Evolutionary conservation across 2,329 filamentous ascomycete species (phyloP), one percentile per base, ranked within the genome.

Genomic region (Pseudocercospora vitis): DNA sequence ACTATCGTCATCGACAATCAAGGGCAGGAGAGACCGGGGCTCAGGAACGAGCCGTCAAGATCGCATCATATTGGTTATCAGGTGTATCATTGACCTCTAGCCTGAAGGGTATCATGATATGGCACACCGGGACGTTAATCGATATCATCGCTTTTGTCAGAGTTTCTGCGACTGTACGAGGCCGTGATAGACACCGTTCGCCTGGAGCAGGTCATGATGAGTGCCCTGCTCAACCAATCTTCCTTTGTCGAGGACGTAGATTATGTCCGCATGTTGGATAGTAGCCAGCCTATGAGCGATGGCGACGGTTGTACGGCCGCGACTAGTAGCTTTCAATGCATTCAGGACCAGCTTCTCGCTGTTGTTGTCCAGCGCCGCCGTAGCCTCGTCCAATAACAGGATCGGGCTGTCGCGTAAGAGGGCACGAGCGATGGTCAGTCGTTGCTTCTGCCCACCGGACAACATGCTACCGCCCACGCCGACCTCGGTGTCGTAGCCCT

Each of bases 241-340:
- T 7, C 92, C 94, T 64, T 89, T 85, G 70, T 96, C 91, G 69
- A 97, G 94, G n/a, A 97, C 92, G 61, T 95, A 96, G 64, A 97
- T 97, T 45, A 92, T 76, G 68, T 97, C 92, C 0, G 92, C 92
- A 69, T 94, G 91, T 69, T 96, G 91, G 56, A 97, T 96, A 0
- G 94, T 96, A 66, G 85, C 90, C 4, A 99, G 76, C 19, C 94
- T 80, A 73, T 99, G 92, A 2, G 94, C 94, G 1, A 99, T 91
- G 0, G 92, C 91, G 58, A 99, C 94, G 0, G 92, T 97, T 5
- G 73, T 63, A 60, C 72, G 48, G 39, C 86, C 90, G 76, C 87
- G 88, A 28, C 88, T 89, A 3, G 89, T 90, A 64, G 85, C 84
- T 70, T 96, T 88, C 12, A 94, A 78, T 0, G 89, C 89, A 0